Conservation (phyloP, 148 eudicot genomes). For the Chenopodium berlandieri region DNA sequence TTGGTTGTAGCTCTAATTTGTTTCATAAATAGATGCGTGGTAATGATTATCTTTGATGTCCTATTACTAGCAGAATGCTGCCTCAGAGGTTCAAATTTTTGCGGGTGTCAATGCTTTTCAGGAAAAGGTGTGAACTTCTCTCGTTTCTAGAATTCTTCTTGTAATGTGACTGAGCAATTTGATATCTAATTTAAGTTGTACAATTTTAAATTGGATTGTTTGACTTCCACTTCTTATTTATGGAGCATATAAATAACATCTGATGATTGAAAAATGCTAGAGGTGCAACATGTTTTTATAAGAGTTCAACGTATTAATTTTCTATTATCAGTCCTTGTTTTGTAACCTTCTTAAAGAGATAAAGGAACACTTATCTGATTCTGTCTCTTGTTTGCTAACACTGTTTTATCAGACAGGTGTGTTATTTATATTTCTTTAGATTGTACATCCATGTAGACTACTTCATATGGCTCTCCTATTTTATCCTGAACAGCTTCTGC, state of each 20-base stretch:
- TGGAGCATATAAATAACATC: too few species aligned
- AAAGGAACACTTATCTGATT: background rate
- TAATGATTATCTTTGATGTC: background rate
- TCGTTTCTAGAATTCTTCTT: background rate
- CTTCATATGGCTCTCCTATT: background rate
- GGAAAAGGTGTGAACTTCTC: slow-evolving; percentile 45
- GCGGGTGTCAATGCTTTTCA: slow-evolving; percentile 38
- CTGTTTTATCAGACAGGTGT: background rate
- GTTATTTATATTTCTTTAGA: background rate
- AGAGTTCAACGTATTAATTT: background rate
- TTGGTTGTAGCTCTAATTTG: slow-evolving; percentile 15
- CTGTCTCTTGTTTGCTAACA: background rate
- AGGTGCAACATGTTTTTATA: background rate
- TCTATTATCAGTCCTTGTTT: too few species aligned
- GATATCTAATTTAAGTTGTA: background rate
- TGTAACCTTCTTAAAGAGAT: background rate
- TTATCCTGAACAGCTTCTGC: background rate
- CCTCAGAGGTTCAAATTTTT: slow-evolving; percentile 45
- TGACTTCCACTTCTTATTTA: too few species aligned
- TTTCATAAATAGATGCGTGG: slow-evolving; percentile 11
- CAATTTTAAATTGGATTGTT: too few species aligned
- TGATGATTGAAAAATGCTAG: background rate
- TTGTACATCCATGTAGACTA: background rate
- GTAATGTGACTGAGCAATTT: background rate
- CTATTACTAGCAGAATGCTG: slow-evolving; percentile 39